Evolutionary conservation across 345 rosid species (phyloP), one percentile per base, ranked within the genome.

Genomic region (Aurinia saxatilis): DNA sequence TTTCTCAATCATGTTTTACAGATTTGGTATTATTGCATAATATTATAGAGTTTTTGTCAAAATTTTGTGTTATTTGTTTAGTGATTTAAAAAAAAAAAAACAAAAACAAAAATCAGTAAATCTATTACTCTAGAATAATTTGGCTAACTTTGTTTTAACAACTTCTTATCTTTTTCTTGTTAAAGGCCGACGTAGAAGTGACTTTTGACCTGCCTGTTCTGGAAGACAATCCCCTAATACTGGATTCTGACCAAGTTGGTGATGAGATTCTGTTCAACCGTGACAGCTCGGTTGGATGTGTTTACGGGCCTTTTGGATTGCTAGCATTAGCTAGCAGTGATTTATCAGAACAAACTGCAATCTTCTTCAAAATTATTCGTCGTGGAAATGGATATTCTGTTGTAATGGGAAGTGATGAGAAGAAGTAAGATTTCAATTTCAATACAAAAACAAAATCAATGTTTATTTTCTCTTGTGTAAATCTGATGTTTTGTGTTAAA

Each of bases 231-330:
- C 41, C 74, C 5, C 18, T 1, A 27, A 27, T 4, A 27, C 6
- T 80, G 42, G 38, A 77, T 9, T 59, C 73, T 15, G 57, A 45
- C 42, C 39, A 30, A 60, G 63, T 37, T 31, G 72, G 77, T 65
- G 83, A 90, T 0, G 79, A 73, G 63, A 58, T 47, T 23, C 39
- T 84, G 17, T 83, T 86, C 57, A 57, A 65, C 47, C 73, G 67
- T 49, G 50, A 68, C 59, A 60, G 21, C 39, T 75, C 78, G 5
- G 63, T 50, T 2, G 47, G 58, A 8, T 78, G 85, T 40, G 70
- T 48, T 45, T 63, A 74, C 2, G 87, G 91, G 30, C 96, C 96
- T 15, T 88, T 85, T 55, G 86, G 91, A 21, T 50, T 87, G 70
- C 60, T 82, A 60, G 77, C 72, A 40, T 75, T 84, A 60, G 96